Evolutionary conservation across 805 yeast genomes (phyloP), one percentile per base, ranked within the genome.

Genomic region (Wickerhamiella dianesei): DNA sequence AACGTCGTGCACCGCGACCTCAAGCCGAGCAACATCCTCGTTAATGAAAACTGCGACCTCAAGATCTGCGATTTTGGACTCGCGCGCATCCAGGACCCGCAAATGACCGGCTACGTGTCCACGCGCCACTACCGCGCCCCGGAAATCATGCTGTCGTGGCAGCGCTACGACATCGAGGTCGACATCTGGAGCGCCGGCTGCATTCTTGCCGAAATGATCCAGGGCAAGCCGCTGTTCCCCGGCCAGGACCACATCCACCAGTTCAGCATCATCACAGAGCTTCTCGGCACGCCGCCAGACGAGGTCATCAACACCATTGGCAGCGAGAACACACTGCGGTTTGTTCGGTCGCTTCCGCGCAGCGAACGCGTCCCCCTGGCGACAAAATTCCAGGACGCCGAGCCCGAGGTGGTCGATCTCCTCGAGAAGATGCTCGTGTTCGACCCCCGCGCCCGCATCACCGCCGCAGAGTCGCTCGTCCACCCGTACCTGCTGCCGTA

Each of bases 111-210:
- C 8, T 89, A 89, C 63, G 98, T 89, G 16, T 82, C 94, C 3
- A 89, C 98, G 3, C 68, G 98, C 59, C 89, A 87, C 69, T 89
- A 89, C 66, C 76, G 98, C 52, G 98, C 97, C 0, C 98, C 98
- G 1, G 98, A 89, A 64, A 89, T 89, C 65, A 89, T 89, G 98
- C 74, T 89, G 53, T 87, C 96, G 21, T 89, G 97, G 97, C 98
- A 89, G 64, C 86, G 89, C 62, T 89, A 89, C 66, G 96, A 88
- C 60, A 80, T 85, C 6, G 96, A 88, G 66, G 97, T 89, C 36
- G 98, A 89, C 65, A 84, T 89, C 57, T 89, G 98, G 98, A 82
- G 94, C 19, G 95, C 94, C 9, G 98, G 96, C 19, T 89, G 98
- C 68, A 88, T 89, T 48, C 83, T 89, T 59, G 92, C 96, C 6